These are phyloP conservation scores for Trifolium pratense DNA, from an alignment of 306 rosid genomes.

Conservation along the genomic window DNA sequence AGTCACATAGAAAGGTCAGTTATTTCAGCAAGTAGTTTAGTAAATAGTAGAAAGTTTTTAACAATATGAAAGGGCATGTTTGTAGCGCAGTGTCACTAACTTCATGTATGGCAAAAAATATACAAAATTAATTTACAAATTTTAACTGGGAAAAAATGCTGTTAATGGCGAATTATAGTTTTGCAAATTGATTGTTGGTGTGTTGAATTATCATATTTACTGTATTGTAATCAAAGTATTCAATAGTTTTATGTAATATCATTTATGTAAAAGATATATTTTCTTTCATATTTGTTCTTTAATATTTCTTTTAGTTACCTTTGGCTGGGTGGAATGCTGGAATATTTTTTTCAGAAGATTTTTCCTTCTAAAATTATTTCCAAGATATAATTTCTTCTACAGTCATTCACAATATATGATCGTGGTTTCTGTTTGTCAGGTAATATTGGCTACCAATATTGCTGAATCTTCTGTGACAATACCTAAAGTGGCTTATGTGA, in stretches of 20 bases:
- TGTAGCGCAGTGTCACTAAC: background rate
- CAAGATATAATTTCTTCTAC: background rate
- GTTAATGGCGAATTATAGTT: conserved; percentile 19
- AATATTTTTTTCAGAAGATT: conserved; percentile 3
- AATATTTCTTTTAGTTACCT: conserved; percentile 16
- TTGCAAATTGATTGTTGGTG: conserved; percentile 5
- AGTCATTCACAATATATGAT: conserved; percentile 15
- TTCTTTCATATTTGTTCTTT: conserved; percentile 29
- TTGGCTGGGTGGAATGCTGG: background rate
- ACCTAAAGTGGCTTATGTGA: conserved; percentile 88
- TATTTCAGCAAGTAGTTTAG: conserved; percentile 27
- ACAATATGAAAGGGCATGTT: background rate
- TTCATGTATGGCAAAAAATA: background rate
- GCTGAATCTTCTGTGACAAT: conserved; percentile 96
- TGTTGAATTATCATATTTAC: conserved; percentile 21
- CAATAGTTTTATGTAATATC: conserved; percentile 15
- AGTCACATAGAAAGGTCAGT: conserved; percentile 79
- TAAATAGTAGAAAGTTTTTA: conserved; percentile 11
- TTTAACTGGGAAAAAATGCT: background rate
- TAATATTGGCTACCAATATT: conserved; percentile 90
- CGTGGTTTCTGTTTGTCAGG: conserved; percentile 51
- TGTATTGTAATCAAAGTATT: conserved; percentile 25
- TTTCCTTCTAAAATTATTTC: conserved; percentile 1
- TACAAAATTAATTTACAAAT: background rate
- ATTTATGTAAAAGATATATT: conserved; percentile 16